Evolutionary conservation across 2,329 filamentous ascomycete species (phyloP), one percentile per base, ranked within the genome.

Genomic region (Canariomyces notabilis): DNA sequence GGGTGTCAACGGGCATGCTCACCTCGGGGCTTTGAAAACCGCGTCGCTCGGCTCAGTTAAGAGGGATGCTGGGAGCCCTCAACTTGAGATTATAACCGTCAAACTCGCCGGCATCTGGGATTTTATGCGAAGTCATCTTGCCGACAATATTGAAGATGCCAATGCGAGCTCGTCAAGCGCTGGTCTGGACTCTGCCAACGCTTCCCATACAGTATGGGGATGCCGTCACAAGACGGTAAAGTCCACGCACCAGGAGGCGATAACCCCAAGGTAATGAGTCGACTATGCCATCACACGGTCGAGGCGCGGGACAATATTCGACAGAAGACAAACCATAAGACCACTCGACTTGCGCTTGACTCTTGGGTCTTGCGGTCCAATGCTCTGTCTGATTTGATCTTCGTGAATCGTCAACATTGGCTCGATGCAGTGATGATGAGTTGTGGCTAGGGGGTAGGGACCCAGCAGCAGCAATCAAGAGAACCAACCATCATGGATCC

Each of bases 21-120:
- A 83, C 55, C 68, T 73, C 72, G 81, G 6, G 81, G 85, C 63
- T 85, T 85, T 61, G 71, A 82, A 55, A 72, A 71, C 6, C 82
- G 82, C 0, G 67, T 77, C 2, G 81, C 82, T 1, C 50, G 66
- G 2, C 74, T 73, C n/a, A n/a, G n/a, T n/a, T 48, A 70, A 75
- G 39, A 60, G 68, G 21, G 60, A 63, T 34, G 35, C 49, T 1
- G 26, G 38, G 6, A 31, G n/a, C 11, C 4, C 4, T 18, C 33
- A 18, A 7, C 32, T 41, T 1, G 54, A 47, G 37, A 23, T 48
- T 50, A 67, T 83, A 12, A 65, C 81, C 2, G 74, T 75, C 55
- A 83, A 83, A 57, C 74, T 82, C 44, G 72, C 72, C 2, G 79
- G 79, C 3, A 75, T 41, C 9, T 41, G 38, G 38, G 38, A 33